Evolutionary conservation across 768 basidiomycete genomes (phyloP).

Genomic region (Rhodocollybia butyracea): DNA sequence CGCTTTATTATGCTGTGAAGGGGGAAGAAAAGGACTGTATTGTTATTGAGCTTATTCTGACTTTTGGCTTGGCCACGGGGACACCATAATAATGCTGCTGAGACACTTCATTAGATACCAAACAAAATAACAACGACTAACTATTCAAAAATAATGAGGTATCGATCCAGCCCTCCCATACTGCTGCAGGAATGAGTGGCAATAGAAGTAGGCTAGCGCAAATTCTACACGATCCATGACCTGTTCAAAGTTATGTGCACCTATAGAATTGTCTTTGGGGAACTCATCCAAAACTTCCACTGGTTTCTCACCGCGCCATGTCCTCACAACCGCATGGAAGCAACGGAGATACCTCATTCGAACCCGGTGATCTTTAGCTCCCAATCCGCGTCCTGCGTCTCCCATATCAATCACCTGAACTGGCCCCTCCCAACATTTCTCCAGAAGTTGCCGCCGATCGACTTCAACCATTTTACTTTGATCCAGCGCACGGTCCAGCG

Average conservation of each 20-base stretch:
- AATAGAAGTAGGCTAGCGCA: not conserved
- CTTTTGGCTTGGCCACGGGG: no score
- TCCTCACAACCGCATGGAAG: not conserved
- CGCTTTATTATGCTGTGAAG: no score
- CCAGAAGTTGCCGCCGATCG: not conserved
- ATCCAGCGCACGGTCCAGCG: not conserved
- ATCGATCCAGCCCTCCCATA: not conserved
- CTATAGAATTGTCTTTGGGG: not conserved
- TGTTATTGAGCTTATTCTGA: no score
- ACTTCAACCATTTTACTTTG: not conserved
- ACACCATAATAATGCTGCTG: no score
- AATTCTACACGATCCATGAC: not conserved
- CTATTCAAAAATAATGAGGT: not conserved
- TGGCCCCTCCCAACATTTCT: not conserved
- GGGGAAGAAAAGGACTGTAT: no score
- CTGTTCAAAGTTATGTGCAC: not conserved
- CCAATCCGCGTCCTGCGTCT: not conserved
- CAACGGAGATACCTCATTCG: not conserved
- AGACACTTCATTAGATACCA: no score
- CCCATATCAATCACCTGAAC: not conserved
- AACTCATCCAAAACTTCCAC: not conserved
- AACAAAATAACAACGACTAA: no score
- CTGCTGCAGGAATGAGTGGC: not conserved
- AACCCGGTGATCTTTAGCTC: not conserved
- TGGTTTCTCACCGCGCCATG: not conserved